phyloP scores from a whole-genome alignment of 768 basidiomycete species.

The Lactarius psammicola region DNA sequence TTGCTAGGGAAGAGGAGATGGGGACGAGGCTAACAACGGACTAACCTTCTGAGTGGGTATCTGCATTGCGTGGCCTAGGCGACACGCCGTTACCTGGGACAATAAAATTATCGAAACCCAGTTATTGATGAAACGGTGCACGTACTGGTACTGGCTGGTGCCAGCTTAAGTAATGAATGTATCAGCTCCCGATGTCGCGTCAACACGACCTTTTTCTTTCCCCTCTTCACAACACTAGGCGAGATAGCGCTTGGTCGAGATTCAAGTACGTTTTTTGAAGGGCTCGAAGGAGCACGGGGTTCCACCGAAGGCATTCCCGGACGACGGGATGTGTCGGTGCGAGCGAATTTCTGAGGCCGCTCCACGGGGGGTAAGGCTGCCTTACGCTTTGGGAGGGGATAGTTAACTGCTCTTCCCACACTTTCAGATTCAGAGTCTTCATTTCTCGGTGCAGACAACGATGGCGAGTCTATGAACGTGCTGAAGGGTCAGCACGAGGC shows the following conservation, averaged over 20 bases:
- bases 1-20: not conserved
- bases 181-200: not conserved
- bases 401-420: not conserved
- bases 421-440: not conserved
- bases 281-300: not conserved
- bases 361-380: not conserved
- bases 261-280: not conserved
- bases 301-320: constrained; percentile 3
- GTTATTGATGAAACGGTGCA: not conserved
- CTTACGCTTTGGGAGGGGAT: constrained; percentile 14
- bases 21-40: not conserved
- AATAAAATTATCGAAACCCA: not conserved
- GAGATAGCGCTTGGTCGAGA: not conserved
- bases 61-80: not conserved
- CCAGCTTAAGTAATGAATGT: not conserved
- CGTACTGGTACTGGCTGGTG: constrained; percentile 2
- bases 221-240: not conserved
- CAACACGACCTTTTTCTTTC: constrained; percentile 10
- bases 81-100: not conserved
- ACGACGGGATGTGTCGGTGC: constrained; percentile 3
- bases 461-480: constrained; percentile 12
- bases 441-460: constrained; percentile 1
- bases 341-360: constrained; percentile 15
- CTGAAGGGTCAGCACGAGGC: not conserved
- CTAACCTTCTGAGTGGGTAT: constrained; percentile 9